Evolutionary conservation across 2,329 filamentous ascomycete genomes (phyloP).

Genomic region (Clonostachys rosea): DNA sequence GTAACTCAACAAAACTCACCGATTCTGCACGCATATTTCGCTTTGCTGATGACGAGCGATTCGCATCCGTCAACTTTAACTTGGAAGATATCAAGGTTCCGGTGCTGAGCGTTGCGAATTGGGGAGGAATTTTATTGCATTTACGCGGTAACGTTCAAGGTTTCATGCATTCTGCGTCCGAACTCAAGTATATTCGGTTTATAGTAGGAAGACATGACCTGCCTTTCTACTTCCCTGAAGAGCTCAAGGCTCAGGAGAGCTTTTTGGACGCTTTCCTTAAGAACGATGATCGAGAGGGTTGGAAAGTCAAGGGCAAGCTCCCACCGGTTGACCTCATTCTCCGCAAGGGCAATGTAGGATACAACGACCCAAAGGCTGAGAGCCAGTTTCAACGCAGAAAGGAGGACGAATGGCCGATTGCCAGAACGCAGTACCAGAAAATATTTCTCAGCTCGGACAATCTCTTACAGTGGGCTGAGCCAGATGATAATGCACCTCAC

Average conservation of each 20-base stretch:
- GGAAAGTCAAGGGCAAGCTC: constrained; percentile 49
- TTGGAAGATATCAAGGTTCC: no score
- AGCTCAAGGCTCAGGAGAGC: constrained; percentile 61
- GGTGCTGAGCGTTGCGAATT: no score
- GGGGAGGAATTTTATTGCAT: no score
- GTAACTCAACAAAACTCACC: no score
- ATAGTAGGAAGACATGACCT: constrained; percentile 68
- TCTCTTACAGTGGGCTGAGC: no score
- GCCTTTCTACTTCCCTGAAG: constrained; percentile 67
- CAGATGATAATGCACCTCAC: no score
- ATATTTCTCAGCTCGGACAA: no score
- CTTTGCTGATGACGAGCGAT: no score
- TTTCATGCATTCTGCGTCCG: constrained; percentile 57
- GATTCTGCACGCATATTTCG: no score
- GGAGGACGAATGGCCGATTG: constrained; percentile 64
- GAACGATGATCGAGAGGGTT: constrained; percentile 57
- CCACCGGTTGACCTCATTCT: constrained; percentile 57
- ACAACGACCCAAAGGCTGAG: constrained; percentile 59
- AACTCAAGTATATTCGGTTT: constrained; percentile 64
- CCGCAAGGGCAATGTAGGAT: constrained; percentile 62
- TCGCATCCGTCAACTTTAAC: no score
- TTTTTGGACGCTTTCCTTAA: constrained; percentile 72
- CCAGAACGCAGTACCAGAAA: constrained; percentile 50
- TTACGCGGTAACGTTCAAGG: constrained; percentile 31
- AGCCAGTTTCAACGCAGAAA: constrained; percentile 46